A percentile compares a stretch with the other conserved stretches of the same genome.
These are phyloP conservation scores for Cercophora newfieldiana DNA, from an alignment of 495 filamentous ascomycete species.

Conservation along the genomic window DNA sequence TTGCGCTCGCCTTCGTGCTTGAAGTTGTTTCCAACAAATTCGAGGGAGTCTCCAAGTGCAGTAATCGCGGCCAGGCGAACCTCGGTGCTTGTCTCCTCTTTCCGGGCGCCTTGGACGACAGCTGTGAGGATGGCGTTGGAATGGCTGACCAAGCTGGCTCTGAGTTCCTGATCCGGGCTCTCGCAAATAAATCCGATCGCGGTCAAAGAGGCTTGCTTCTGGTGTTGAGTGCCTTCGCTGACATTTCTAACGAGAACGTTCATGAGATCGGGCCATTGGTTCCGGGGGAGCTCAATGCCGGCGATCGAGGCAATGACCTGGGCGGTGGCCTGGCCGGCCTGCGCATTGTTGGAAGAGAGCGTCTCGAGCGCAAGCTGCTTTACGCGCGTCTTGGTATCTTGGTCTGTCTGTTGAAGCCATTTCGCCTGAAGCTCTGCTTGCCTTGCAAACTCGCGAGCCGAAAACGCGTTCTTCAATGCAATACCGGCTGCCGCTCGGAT, in stretches of 20 bases:
- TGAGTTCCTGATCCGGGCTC: constrained; percentile 82
- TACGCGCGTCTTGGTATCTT: constrained; percentile 76
- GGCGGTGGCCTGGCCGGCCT: constrained; percentile 84
- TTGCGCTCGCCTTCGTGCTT: constrained; percentile 98
- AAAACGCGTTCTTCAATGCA: constrained; percentile 95
- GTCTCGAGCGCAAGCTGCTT: constrained; percentile 88
- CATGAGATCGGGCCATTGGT: constrained; percentile 97
- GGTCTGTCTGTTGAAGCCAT: constrained; percentile 81
- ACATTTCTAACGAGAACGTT: constrained; percentile 84
- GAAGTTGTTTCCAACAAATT: constrained; percentile 97
- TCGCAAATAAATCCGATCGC: constrained; percentile 98
- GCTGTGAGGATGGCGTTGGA: constrained; percentile 98
- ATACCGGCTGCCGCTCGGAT: constrained; percentile 93
- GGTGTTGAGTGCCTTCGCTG: constrained; percentile 74
- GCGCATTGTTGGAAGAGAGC: constrained; percentile 68
- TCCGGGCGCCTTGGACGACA: constrained; percentile 94
- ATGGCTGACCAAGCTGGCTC: constrained; percentile 76
- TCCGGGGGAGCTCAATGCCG: constrained; percentile 85
- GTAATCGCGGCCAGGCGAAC: constrained; percentile 90
- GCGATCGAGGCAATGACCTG: constrained; percentile 95
- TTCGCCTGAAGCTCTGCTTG: constrained; percentile 84
- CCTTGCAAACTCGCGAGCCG: constrained; percentile 81
- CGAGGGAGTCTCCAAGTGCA: constrained; percentile 93
- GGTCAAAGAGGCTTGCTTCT: constrained; percentile 91
- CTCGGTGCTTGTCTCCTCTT: constrained; percentile 87